Percentiles rank a stretch among this genome's conserved stretches.
These are phyloP conservation scores for Tubosaeta sp. DNA, from an alignment of 768 basidiomycete species.

Conservation along the genomic window DNA sequence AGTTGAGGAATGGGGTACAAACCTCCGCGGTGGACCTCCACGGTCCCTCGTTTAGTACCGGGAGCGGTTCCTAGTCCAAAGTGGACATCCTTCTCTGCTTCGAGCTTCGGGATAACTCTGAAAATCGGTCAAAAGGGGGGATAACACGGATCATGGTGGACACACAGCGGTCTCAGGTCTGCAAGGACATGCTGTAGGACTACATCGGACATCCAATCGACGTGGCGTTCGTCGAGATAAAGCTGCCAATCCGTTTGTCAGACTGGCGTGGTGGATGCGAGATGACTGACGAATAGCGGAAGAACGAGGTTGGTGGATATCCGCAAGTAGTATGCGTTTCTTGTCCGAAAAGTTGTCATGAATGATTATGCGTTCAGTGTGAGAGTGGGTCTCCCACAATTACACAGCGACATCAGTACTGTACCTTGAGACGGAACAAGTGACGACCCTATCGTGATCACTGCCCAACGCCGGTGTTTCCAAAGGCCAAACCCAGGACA, in stretches of 20 bases:
- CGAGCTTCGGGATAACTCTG: conserved; percentile 66
- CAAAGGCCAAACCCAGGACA: too few relatives aligned
- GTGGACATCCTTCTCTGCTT: conserved; percentile 49
- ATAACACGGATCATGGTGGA: background rate
- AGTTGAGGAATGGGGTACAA: background rate
- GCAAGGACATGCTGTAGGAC: conserved; percentile 76
- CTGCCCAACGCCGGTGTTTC: too few relatives aligned
- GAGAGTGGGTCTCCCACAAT: too few relatives aligned
- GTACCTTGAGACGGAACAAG: too few relatives aligned
- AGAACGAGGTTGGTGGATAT: conserved; percentile 68
- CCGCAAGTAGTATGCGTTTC: conserved; percentile 81
- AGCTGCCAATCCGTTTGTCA: conserved; percentile 39
- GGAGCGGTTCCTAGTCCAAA: conserved; percentile 36
- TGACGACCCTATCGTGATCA: too few relatives aligned
- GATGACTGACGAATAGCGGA: conserved; percentile 66
- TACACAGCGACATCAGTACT: too few relatives aligned
- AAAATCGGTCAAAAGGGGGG: background rate
- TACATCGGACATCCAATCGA: conserved; percentile 86
- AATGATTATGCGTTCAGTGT: too few relatives aligned
- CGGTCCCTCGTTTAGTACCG: conserved; percentile 60
- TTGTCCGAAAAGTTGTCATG: conserved; percentile 59
- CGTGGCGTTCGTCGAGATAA: conserved; percentile 84
- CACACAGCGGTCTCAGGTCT: conserved; percentile 70
- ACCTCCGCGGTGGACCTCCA: conserved; percentile 88
- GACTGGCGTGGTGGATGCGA: background rate